Percentiles rank a stretch among this genome's conserved stretches.
phyloP scores from a whole-genome alignment of 2,329 filamentous ascomycete species.

The Penicillium freii region DNA sequence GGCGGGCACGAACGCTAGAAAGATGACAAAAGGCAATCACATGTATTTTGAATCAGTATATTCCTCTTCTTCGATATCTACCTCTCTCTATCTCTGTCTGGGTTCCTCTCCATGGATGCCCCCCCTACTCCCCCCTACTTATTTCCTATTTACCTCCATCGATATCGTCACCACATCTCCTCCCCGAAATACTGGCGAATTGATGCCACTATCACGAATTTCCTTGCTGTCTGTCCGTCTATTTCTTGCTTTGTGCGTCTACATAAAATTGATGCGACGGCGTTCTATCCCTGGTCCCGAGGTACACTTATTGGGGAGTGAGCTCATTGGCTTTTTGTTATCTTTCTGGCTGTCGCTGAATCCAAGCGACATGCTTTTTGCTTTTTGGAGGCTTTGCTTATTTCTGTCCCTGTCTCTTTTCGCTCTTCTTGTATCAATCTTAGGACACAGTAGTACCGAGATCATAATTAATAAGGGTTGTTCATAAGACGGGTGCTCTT shows the following conservation, averaged over 20 bases:
- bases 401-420: neutral
- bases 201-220: conserved; percentile 23
- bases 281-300: conserved; percentile 6
- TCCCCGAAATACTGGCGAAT: conserved; percentile 10
- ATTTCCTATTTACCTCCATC: conserved; percentile 1
- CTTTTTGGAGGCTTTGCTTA: neutral
- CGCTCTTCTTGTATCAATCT: conserved; percentile 2
- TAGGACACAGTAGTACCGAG: neutral
- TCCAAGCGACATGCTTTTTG: neutral
- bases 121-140: neutral
- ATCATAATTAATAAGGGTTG: neutral
- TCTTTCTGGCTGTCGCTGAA: neutral
- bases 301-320: conserved; percentile 9
- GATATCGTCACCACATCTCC: conserved; percentile 1
- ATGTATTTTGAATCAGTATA: conserved; percentile 5
- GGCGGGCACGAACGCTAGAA: conserved; percentile 13
- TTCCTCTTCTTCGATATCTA: conserved; percentile 7
- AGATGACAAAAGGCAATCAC: neutral
- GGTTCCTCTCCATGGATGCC: neutral
- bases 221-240: conserved; percentile 12
- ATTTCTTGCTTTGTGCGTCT: neutral
- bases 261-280: conserved; percentile 13
- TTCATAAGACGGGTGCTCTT: neutral
- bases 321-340: neutral
- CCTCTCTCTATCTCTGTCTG: neutral